phyloP scores from a whole-genome alignment of 352 stramenopile genomes.

The Globisporangium barbulae region DNA sequence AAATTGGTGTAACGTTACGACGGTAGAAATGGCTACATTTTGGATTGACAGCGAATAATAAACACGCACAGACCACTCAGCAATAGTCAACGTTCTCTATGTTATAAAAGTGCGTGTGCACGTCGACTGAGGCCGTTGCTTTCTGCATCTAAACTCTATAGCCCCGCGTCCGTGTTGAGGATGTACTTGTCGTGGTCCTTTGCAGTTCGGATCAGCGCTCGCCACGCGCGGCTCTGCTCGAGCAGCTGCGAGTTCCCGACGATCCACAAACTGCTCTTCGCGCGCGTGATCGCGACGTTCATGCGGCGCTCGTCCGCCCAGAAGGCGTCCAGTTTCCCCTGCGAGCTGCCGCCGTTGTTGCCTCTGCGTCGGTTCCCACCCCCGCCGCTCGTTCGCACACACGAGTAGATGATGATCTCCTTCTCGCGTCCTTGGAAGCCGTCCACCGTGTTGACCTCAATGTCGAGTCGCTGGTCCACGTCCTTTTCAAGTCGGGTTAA shows the following conservation, averaged over 20 bases:
- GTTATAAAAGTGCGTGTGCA: too few relatives aligned
- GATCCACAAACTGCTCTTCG: slow-evolving; percentile 93
- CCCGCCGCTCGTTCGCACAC: slow-evolving; percentile 93
- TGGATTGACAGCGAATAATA: not conserved
- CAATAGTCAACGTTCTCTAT: too few relatives aligned
- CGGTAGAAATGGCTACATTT: slow-evolving; percentile 1
- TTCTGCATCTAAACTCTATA: slow-evolving; percentile 14
- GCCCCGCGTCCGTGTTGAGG: slow-evolving; percentile 21
- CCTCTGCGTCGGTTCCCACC: slow-evolving; percentile 30
- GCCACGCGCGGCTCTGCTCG: slow-evolving; percentile 65
- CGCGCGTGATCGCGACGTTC: slow-evolving; percentile 98
- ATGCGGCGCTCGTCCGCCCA: slow-evolving; percentile 97
- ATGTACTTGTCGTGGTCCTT: slow-evolving; percentile 55
- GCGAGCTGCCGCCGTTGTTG: slow-evolving; percentile 14
- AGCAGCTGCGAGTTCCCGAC: slow-evolving; percentile 74
- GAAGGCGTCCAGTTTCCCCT: slow-evolving; percentile 76
- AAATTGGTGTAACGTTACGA: not conserved
- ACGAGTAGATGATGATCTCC: slow-evolving; percentile 97
- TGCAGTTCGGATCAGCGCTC: slow-evolving; percentile 58
- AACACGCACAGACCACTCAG: too few relatives aligned
- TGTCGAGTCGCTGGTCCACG: slow-evolving; percentile 33
- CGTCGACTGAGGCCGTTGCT: not conserved
- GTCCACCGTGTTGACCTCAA: slow-evolving; percentile 96
- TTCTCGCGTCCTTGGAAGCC: slow-evolving; percentile 97
- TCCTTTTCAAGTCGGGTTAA: slow-evolving; percentile 62